These are phyloP conservation scores for Achaetomiella virescens DNA, from an alignment of 495 filamentous ascomycete genomes.

Conservation along the genomic window DNA sequence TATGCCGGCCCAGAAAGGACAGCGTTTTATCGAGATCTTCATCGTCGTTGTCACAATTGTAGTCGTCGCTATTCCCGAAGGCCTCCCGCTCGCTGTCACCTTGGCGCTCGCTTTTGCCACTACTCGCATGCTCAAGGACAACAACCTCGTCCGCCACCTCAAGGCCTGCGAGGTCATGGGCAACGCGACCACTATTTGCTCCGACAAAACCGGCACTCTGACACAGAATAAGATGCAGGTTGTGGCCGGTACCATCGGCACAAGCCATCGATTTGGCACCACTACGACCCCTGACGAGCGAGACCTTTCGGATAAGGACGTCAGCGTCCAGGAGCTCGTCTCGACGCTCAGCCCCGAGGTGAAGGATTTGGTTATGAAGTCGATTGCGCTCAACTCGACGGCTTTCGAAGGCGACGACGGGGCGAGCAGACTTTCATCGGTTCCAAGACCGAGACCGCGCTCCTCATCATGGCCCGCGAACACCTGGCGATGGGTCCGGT, in stretches of 20 bases:
- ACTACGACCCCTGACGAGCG: conserved; percentile 3
- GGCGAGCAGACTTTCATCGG: conserved; percentile 70
- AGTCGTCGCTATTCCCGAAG: conserved; percentile 92
- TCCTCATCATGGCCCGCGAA: conserved; percentile 68
- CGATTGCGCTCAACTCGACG: conserved; percentile 79
- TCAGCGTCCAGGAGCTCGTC: conserved; percentile 26
- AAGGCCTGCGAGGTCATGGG: conserved; percentile 99
- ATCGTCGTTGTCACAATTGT: conserved; percentile 94
- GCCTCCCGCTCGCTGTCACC: conserved; percentile 86
- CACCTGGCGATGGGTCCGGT: conserved; percentile 70
- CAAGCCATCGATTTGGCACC: conserved; percentile 55
- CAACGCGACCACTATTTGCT: conserved; percentile 92
- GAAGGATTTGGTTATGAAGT: conserved; percentile 62
- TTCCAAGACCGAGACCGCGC: conserved; percentile 85
- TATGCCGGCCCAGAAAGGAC: conserved; percentile 69
- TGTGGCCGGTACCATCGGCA: conserved; percentile 71
- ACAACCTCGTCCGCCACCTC: conserved; percentile 85
- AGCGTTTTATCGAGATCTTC: conserved; percentile 84
- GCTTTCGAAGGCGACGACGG: conserved; percentile 80
- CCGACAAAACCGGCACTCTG: conserved; percentile 95
- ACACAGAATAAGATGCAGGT: conserved; percentile 90
- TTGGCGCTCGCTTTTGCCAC: conserved; percentile 92
- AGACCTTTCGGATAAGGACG: conserved; percentile 19
- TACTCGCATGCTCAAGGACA: conserved; percentile 89
- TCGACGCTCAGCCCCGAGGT: conserved; percentile 48